phyloP scores from a whole-genome alignment of 352 stramenopile genomes.

The Hyaloperonospora arabidopsidis region DNA sequence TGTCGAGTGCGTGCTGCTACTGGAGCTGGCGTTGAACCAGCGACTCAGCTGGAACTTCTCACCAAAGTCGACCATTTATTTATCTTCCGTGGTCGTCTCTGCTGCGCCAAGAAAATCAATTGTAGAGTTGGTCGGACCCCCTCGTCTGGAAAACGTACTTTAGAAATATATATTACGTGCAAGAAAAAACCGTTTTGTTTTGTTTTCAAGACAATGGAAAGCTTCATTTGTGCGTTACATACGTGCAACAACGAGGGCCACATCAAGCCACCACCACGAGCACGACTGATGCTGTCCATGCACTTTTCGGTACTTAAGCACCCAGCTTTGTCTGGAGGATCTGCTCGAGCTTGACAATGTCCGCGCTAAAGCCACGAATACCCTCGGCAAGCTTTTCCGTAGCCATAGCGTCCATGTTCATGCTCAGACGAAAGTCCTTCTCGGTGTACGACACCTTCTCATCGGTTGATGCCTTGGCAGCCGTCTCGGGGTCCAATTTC shows the following conservation, averaged over 20 bases:
- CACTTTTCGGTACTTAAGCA: conserved; percentile 32
- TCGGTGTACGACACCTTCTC: conserved; percentile 87
- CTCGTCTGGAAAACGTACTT: no score
- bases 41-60: conserved; percentile 72
- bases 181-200: background rate
- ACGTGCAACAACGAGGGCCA: background rate
- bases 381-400: conserved; percentile 96
- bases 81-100: background rate
- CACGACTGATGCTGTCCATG: background rate
- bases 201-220: background rate
- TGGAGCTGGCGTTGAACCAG: conserved; percentile 62
- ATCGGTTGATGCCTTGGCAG: conserved; percentile 57
- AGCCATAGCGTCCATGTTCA: conserved; percentile 97
- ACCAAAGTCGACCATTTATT: conserved; percentile 33
- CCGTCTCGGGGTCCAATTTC: conserved; percentile 81
- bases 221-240: background rate
- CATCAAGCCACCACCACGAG: background rate
- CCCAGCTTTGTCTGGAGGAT: conserved; percentile 95
- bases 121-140: background rate
- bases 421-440: conserved; percentile 94
- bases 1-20: conserved; percentile 29
- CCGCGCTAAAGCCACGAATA: conserved; percentile 93
- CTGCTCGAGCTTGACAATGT: conserved; percentile 98
- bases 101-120: background rate
- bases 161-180: no score